phyloP scores from a whole-genome alignment of 805 yeast species.

The Sugiyamaella lignohabitans region DNA sequence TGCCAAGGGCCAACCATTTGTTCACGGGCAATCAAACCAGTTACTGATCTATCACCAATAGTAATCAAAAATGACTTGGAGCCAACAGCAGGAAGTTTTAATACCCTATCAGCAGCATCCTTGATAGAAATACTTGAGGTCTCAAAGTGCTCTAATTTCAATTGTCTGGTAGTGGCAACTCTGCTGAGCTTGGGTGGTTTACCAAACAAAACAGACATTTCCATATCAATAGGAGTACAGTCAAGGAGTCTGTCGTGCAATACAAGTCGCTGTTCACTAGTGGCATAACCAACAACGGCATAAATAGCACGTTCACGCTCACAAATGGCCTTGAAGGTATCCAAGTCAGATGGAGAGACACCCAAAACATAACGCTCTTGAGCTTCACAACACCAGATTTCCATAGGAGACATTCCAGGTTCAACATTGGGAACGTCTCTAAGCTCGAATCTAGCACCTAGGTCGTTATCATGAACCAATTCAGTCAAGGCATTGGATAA shows the following conservation, averaged over 20 bases:
- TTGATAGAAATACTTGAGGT: conserved; percentile 34
- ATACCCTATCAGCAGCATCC: conserved; percentile 74
- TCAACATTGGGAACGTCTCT: conserved; percentile 86
- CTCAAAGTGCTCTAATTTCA: conserved; percentile 36
- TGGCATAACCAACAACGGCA: conserved; percentile 94
- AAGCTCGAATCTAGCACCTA: conserved; percentile 90
- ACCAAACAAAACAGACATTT: conserved; percentile 91
- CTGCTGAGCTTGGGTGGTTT: conserved; percentile 95
- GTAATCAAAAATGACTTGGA: conserved; percentile 91
- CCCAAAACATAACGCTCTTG: conserved; percentile 97
- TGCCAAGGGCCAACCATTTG: conserved; percentile 99
- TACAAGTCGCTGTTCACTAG: conserved; percentile 73
- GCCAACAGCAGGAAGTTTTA: conserved; percentile 89
- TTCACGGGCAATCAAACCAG: conserved; percentile 94
- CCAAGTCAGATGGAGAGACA: conserved; percentile 72
- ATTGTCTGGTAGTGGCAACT: conserved; percentile 55
- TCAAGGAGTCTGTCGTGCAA: conserved; percentile 72
- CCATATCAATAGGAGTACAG: conserved; percentile 89
- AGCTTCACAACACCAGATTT: conserved; percentile 99
- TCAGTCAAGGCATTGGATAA: conserved; percentile 96
- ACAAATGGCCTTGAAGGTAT: conserved; percentile 70
- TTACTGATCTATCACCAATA: conserved; percentile 97
- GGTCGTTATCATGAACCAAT: conserved; percentile 90
- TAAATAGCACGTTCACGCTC: conserved; percentile 93
- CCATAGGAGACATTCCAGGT: conserved; percentile 99